Percentiles rank a stretch among this genome's conserved stretches.
These are phyloP conservation scores for Pyrus bretschneideri DNA, from an alignment of 306 rosid genomes.

Conservation along the genomic window DNA sequence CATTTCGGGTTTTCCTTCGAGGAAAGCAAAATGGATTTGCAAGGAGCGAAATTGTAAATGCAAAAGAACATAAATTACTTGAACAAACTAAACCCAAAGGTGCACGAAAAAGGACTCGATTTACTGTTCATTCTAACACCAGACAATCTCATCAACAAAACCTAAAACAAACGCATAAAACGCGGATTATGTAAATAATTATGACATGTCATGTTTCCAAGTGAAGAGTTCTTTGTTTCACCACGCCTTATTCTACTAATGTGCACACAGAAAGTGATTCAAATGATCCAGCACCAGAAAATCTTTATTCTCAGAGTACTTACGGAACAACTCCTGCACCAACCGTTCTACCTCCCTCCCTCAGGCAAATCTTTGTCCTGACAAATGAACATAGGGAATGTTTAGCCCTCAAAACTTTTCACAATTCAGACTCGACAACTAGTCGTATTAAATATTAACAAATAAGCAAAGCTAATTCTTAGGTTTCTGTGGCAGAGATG, in stretches of 20 bases:
- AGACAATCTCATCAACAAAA: background rate
- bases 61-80: background rate
- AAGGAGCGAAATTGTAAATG: background rate
- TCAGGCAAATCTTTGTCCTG: constrained; percentile 99
- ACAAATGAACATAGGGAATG: background rate
- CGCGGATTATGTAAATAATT: constrained; percentile 20
- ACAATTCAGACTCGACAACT: background rate
- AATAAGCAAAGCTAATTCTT: too few relatives aligned
- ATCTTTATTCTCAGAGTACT: constrained; percentile 52
- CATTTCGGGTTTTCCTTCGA: background rate
- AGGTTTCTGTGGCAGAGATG: background rate
- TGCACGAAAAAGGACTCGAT: background rate
- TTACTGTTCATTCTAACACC: constrained; percentile 29
- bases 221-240: constrained; percentile 12
- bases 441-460: background rate
- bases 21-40: background rate
- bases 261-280: constrained; percentile 1
- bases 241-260: constrained; percentile 1
- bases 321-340: constrained; percentile 99
- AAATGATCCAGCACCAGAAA: background rate
- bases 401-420: background rate
- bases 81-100: background rate
- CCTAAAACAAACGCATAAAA: constrained; percentile 19
- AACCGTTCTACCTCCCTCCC: constrained; percentile 99
- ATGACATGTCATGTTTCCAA: constrained; percentile 29